Evolutionary conservation across 1,139 yeast species (phyloP), one percentile per base, ranked within the genome.

Genomic region (Suhomyces bokatorum): DNA sequence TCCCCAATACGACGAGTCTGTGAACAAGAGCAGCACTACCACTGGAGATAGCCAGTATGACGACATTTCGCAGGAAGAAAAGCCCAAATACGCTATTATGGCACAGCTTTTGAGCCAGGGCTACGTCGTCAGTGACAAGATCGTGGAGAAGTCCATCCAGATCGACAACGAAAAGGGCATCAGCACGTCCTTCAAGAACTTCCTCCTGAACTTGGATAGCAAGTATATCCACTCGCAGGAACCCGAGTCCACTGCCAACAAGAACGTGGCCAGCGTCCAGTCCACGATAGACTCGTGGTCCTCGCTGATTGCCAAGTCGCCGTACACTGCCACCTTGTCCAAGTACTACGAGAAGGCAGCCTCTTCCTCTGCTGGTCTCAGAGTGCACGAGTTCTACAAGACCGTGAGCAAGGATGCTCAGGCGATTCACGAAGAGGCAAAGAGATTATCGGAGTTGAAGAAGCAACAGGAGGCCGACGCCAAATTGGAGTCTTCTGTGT

Each of bases 51-150:
- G 51, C 12, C 55, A 57, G 16, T 68, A 67, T 44, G 75, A 71
- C 48, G 90, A 85, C 55, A 78, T 85, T 46, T 68, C 74, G 3
- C 95, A 87, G 63, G 95, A 87, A 58, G 81, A 80, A 53, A 87
- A 87, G 67, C 95, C 95, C 45, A 85, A 85, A 59, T 69, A 83
- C 49, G 82, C 89, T 22, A 81, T 87, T 47, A 70, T 85, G 68
- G 93, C 95, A 1, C 93, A 87, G 64, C 77, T 85, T 55, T 72
- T 87, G 51, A 77, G 90, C 28, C 79, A 80, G 26, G 95, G 95
- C 4, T 87, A 86, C 61, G 76, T 73, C 22, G 63, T 87, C 35
- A 76, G 85, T 40, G 95, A 87, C 61, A 68, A 75, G 47, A 70
- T 85, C 38, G 71, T 86, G 43, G 75, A 78, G 45, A 77, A 77